These are phyloP conservation scores for Cladosporium sp. DNA, from an alignment of 2,329 filamentous ascomycete species.

Conservation along the genomic window DNA sequence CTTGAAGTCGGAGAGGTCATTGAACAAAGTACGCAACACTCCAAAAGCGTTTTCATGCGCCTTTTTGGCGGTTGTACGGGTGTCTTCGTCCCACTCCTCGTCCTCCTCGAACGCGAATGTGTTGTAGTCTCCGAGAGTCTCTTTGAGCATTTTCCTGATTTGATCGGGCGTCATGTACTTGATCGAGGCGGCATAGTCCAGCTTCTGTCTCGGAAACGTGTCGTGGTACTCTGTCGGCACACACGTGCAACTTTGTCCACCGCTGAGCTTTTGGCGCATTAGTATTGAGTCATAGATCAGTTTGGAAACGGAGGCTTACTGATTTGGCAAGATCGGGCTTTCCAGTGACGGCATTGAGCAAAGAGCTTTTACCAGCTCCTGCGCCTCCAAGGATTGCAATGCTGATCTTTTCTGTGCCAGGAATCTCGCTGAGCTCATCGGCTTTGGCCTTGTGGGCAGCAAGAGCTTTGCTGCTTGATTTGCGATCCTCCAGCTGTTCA, in stretches of 20 bases:
- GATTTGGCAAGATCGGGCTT: constrained; percentile 27
- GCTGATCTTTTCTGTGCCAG: constrained; percentile 2
- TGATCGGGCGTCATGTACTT: constrained; percentile 23
- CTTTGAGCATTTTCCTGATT: constrained; percentile 20
- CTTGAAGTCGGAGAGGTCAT: constrained; percentile 13
- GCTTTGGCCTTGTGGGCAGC: background rate
- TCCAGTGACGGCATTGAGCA: constrained; percentile 30
- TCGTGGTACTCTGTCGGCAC: constrained; percentile 25
- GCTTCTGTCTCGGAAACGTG: constrained; percentile 21
- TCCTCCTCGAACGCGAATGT: constrained; percentile 24
- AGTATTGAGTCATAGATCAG: no score
- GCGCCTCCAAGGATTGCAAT: constrained; percentile 29
- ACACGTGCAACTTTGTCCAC: constrained; percentile 28
- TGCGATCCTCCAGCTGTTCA: constrained; percentile 6
- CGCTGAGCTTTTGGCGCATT: background rate
- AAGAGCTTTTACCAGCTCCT: constrained; percentile 32
- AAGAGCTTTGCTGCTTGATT: background rate
- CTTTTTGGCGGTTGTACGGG: constrained; percentile 13
- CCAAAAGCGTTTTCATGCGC: constrained; percentile 21
- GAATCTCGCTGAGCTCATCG: background rate
- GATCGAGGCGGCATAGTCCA: constrained; percentile 25
- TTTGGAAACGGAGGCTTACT: background rate
- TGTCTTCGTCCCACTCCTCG: constrained; percentile 26
- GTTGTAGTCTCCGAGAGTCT: constrained; percentile 23
- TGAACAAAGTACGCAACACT: constrained; percentile 26